Evolutionary conservation across 257 asterid species (phyloP), one percentile per base, ranked within the genome.

Genomic region (Solanum bukasovii): DNA sequence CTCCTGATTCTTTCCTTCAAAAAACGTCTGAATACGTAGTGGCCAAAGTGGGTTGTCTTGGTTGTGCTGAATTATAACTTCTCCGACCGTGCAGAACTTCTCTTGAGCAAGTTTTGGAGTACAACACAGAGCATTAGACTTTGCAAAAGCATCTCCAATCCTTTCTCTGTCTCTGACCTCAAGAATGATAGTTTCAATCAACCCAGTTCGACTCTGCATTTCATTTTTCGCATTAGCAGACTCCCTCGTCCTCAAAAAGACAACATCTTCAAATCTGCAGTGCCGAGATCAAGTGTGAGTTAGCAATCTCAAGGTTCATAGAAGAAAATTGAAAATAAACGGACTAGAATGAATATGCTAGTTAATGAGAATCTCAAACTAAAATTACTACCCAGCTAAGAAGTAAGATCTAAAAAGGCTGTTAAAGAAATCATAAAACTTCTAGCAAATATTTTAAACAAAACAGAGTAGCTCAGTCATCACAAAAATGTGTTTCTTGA

Each of bases 161-260:
- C 89, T 89, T 21, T 91, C 88, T 27, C 91, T 83, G 89, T 91
- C 93, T 81, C 87, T 89, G 83, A 91, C 91, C 88, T 91, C 93
- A 20, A 91, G 89, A 67, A 91, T 88, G 68, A 91, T 91, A 63
- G 93, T 90, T 82, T 91, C 93, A 86, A 91, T 38, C 77, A 91
- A 78, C 12, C 93, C 93, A 68, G 91, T 83, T 67, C 87, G 90
- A 75, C 89, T 88, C 87, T 88, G 91, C 93, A 91, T 91, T 42
- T 59, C 90, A 86, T 89, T 88, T 40, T 83, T 87, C 27, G 37
- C 49, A 73, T 84, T 84, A 9, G 91, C 88, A 84, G 89, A 86
- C 33, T 91, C 90, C 63, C 87, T 83, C 16, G 89, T 91, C 90
- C 91, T 91, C 52, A 71, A 61, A 88, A 91, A 91, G 16, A 87